Conservation (phyloP, 2,329 filamentous ascomycete genomes). For the Trichoderma gracile region DNA sequence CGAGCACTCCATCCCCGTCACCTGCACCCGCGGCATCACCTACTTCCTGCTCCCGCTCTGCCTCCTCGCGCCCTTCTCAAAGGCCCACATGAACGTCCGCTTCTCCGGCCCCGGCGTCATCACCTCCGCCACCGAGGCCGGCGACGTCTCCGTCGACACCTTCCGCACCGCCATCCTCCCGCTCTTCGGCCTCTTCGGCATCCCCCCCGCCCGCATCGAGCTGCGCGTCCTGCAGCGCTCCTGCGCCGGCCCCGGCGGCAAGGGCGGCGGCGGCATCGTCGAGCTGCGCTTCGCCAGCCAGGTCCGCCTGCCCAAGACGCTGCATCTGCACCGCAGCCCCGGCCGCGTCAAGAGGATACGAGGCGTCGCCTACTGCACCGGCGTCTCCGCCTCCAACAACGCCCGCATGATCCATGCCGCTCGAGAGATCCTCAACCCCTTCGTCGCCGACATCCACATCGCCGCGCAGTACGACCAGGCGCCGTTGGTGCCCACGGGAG, state of each 20-base stretch:
- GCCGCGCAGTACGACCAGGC: constrained; percentile 75
- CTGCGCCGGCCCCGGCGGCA: constrained; percentile 72
- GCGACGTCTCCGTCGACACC: constrained; percentile 88
- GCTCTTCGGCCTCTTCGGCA: constrained; percentile 86
- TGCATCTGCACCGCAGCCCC: constrained; percentile 79
- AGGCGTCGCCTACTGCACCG: constrained; percentile 90
- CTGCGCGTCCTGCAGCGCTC: constrained; percentile 78
- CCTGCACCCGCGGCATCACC: constrained; percentile 77
- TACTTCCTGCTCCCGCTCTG: constrained; percentile 92
- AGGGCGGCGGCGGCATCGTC: constrained; percentile 86
- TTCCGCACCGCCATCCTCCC: constrained; percentile 92
- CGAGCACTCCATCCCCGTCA: constrained; percentile 75
- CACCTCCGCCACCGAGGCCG: constrained; percentile 77
- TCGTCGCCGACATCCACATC: constrained; percentile 88
- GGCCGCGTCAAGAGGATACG: constrained; percentile 85
- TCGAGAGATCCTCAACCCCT: constrained; percentile 79
- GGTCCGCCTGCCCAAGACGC: constrained; percentile 87
- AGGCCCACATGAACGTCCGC: constrained; percentile 84
- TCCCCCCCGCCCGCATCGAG: constrained; percentile 77
- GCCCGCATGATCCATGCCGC: constrained; percentile 92
- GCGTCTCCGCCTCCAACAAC: constrained; percentile 90
- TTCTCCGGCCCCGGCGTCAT: constrained; percentile 92
- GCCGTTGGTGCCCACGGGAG: constrained; percentile 55
- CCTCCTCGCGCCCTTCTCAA: constrained; percentile 88
- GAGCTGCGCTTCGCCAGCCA: constrained; percentile 92